Base-by-base conservation (phyloP, 1,284 basidiomycete genomes). In the Neolentinus lepideus region DNA sequence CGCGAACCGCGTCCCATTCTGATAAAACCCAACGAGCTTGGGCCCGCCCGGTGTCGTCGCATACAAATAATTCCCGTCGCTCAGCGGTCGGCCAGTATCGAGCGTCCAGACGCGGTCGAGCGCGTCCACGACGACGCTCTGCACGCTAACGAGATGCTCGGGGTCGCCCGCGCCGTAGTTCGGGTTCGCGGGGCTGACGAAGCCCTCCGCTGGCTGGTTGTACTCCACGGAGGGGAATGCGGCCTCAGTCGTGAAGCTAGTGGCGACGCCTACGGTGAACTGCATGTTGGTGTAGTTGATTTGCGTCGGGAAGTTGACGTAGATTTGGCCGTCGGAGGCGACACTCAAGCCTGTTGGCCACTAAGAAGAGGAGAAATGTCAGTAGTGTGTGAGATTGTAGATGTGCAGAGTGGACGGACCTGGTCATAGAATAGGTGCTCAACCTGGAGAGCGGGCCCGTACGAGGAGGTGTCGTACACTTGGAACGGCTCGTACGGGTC, bases 1-100 rank as follows among this genome's bases (percentile, higher is more conserved):
- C 14, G 56, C 59, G 56, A 69, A 66, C 11, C 59, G 61, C n/a
- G 61, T 64, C 2, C 62, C 63, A 27, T 63, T 62, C 24, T 65
- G 56, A 56, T 67, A 62, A 55, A 68, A 67, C 2, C 65, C 68
- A 26, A 69, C 54, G n/a, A 69, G 61, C 58, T 69, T 69, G 9
- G 66, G 67, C 0, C 68, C 68, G 8, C 68, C 67, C 38, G 33
- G 33, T 0, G 59, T 59, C 1, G 58, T 58, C 2, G 62, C 62
- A 14, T 64, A 62, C 1, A 66, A 53, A 33, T 61, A 61, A 26
- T 64, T 62, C 25, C 66, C 64, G 35, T 62, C 62, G 16, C 63
- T 56, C 14, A 60, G 56, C 1, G 61, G 61, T 14, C 66, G 63
- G 0, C 66, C 67, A 0, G 62, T 65, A 56, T 68, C 68, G 3